Evolutionary conservation across 805 yeast genomes (phyloP).

Genomic region (Grigorovia jiainica): DNA sequence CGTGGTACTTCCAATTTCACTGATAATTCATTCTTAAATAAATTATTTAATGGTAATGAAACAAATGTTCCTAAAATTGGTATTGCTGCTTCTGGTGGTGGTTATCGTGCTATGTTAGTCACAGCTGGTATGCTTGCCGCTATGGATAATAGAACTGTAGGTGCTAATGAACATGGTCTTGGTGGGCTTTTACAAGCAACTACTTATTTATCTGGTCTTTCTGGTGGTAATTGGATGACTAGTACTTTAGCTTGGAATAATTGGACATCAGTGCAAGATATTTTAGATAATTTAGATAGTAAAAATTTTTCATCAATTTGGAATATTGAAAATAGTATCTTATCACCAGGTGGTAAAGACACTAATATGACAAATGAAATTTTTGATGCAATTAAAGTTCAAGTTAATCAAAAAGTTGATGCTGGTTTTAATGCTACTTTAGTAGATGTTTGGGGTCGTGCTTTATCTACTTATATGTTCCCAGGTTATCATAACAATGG

Average conservation of each 20-base stretch:
- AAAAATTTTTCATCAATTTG: constrained; percentile 42
- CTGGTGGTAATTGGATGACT: constrained; percentile 81
- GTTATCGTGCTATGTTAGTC: constrained; percentile 78
- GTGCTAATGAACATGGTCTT: constrained; percentile 45
- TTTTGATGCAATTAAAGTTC: constrained; percentile 45
- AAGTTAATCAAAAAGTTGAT: constrained; percentile 38
- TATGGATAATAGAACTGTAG: constrained; percentile 62
- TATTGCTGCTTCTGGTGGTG: constrained; percentile 74
- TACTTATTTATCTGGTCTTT: constrained; percentile 64
- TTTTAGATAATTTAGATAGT: constrained; percentile 29
- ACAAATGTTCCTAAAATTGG: constrained; percentile 39
- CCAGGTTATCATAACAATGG: constrained; percentile 50
- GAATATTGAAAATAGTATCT: constrained; percentile 57
- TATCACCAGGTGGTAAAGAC: constrained; percentile 55
- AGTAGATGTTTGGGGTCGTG: constrained; percentile 77
- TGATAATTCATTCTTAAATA: constrained; percentile 9
- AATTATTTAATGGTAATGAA: constrained; percentile 16
- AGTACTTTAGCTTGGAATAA: constrained; percentile 60
- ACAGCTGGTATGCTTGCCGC: constrained; percentile 84
- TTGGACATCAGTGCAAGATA: constrained; percentile 61
- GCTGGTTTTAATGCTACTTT: constrained; percentile 61
- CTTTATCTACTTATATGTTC: constrained; percentile 64
- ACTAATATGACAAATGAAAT: constrained; percentile 40
- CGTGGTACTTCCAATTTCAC: constrained; percentile 29
- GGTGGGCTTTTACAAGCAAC: constrained; percentile 69